These are phyloP conservation scores for Chaetomium tenue DNA, from an alignment of 495 filamentous ascomycete genomes.

Conservation along the genomic window DNA sequence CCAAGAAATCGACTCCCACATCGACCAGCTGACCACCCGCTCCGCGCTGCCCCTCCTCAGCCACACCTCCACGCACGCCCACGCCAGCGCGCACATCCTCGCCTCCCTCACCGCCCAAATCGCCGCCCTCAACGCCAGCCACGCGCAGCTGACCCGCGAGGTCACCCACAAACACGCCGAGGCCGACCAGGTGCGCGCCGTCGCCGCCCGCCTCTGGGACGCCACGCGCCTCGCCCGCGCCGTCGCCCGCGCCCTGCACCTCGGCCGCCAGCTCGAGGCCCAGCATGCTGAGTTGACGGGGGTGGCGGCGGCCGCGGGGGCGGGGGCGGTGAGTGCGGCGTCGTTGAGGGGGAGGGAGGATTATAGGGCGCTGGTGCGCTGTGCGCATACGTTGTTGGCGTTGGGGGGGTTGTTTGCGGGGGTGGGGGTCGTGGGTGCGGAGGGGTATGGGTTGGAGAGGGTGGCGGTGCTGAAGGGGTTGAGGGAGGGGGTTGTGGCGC, in stretches of 20 bases:
- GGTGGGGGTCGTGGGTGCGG: constrained; percentile 56
- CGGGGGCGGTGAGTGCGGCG: constrained; percentile 28
- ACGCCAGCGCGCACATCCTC: constrained; percentile 66
- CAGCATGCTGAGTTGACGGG: constrained; percentile 58
- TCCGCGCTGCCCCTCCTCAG: constrained; percentile 79
- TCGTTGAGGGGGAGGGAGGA: constrained; percentile 56
- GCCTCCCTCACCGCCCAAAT: constrained; percentile 73
- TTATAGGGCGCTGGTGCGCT: constrained; percentile 72
- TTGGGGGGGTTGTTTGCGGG: constrained; percentile 69
- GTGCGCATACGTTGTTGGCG: constrained; percentile 69
- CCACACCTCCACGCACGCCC: constrained; percentile 69
- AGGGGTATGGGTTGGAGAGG: constrained; percentile 70
- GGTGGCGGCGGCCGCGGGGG: constrained; percentile 36
- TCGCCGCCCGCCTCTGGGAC: constrained; percentile 70
- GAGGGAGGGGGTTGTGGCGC: constrained; percentile 61
- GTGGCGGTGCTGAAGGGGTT: constrained; percentile 68
- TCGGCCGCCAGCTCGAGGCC: constrained; percentile 83
- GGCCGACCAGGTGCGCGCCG: constrained; percentile 72
- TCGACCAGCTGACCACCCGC: constrained; percentile 81
- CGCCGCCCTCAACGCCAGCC: constrained; percentile 72
- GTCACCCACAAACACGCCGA: constrained; percentile 77
- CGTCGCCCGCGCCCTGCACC: constrained; percentile 68
- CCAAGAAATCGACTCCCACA: constrained; percentile 95
- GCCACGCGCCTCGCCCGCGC: constrained; percentile 75
- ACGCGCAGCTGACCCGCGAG: constrained; percentile 77